Conservation (phyloP, 2,329 filamentous ascomycete genomes). For the Venturia pyrina region DNA sequence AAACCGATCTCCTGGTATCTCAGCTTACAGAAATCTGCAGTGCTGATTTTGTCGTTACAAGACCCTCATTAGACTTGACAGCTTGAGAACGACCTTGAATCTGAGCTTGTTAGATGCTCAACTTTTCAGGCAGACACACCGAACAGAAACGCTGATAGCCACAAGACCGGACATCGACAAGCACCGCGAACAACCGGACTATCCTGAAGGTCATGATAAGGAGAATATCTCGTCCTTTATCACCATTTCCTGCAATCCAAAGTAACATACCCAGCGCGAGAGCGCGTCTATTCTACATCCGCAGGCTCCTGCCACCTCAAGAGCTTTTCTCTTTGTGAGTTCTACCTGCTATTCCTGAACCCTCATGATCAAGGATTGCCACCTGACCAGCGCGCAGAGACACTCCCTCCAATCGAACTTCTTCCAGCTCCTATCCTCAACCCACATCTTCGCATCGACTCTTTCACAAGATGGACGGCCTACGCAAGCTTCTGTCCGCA, state of each 20-base stretch:
- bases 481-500: conserved; percentile 11
- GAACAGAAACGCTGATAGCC: background rate
- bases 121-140: background rate
- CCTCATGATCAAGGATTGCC: background rate
- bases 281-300: no score
- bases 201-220: no score
- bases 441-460: background rate
- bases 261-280: background rate
- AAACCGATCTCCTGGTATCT: no score
- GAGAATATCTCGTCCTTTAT: no score
- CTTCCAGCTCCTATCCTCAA: background rate
- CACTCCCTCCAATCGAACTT: no score
- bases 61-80: background rate
- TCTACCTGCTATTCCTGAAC: background rate
- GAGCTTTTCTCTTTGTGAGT: background rate
- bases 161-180: background rate
- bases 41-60: no score
- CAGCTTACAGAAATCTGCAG: no score
- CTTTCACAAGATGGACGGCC: background rate
- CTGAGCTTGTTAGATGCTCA: background rate
- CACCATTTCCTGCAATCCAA: background rate
- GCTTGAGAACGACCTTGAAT: background rate
- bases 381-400: background rate
- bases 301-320: background rate
- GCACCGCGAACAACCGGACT: background rate